Base-by-base conservation (phyloP, 2,329 filamentous ascomycete genomes). In the Paracoccidioides lutzii region DNA sequence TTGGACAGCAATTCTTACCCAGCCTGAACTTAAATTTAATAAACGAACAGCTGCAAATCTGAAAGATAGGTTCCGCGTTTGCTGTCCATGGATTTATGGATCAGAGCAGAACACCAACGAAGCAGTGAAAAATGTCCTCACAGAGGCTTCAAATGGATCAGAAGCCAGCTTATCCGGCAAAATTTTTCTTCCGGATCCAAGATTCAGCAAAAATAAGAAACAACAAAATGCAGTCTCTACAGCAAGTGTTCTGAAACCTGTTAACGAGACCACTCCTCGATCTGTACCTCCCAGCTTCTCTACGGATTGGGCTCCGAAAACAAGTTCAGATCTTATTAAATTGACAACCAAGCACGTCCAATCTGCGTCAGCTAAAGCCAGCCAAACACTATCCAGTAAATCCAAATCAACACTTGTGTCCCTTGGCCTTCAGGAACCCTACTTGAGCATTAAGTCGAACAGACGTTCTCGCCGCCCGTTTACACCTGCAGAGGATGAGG, bases 1-100 rank as follows among this genome's bases (percentile, higher is more conserved):
- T 59, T 85, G 82, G 82, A 84, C 81, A 55, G 77, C 77, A 59
- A 84, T 85, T 15, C 65, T 83, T 32, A 72, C 78, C 3, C 77
- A 79, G 59, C 66, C 76, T 14, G 78, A 81, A 38, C 78, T 80
- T 57, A 70, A 69, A 3, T 84, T 85, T 63, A 74, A 80, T 58
- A 72, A 76, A 9, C 73, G 82, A 33, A 82, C 76, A n/a, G 76
- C 81, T 8, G 76, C 81, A 30, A 82, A 84, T 61, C 65, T 85
- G 50, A 85, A 84, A 67, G 82, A 85, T 59, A 73, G 74, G 53
- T 80, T 80, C 59, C 74, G 79, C 46, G 77, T 79, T 9, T 80
- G 78, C 61, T 78, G 76, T 57, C 78, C 78, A 45, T 69, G 76
- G 66, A 70, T 71, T 30, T 72, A 77, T 62, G 65, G 68, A 55